These are phyloP conservation scores for Geopyxis carbonaria DNA, from an alignment of 495 filamentous ascomycete genomes.

Conservation along the genomic window DNA sequence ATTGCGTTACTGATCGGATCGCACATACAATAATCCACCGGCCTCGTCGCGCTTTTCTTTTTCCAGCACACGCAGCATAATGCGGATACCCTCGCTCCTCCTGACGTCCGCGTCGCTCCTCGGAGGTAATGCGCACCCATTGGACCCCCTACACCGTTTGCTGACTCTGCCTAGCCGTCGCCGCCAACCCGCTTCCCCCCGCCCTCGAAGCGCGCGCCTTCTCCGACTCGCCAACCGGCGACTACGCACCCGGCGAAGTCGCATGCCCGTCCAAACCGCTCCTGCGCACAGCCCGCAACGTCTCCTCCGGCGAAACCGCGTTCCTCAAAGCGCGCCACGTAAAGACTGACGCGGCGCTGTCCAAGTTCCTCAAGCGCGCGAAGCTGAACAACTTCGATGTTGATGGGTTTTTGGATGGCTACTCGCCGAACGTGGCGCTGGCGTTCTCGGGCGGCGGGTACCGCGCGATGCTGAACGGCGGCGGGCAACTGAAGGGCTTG, in stretches of 20 bases:
- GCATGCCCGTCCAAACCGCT: constrained; percentile 34
- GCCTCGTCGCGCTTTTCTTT: no score
- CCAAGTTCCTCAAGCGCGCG: constrained; percentile 51
- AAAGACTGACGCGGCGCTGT: constrained; percentile 49
- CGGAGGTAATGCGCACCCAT: no score
- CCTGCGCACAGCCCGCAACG: constrained; percentile 26
- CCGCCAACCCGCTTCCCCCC: no score
- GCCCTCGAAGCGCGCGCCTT: no score
- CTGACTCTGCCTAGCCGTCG: no score
- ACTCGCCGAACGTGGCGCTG: constrained; percentile 46
- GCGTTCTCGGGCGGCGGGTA: constrained; percentile 60
- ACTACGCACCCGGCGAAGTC: constrained; percentile 38
- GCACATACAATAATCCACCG: no score
- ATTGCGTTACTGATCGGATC: no score
- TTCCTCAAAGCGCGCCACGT: constrained; percentile 31
- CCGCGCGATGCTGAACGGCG: constrained; percentile 72
- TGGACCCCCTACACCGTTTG: no score
- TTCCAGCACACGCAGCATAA: no score
- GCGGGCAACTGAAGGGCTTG: constrained; percentile 71
- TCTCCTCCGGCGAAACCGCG: constrained; percentile 15
- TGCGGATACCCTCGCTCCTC: no score
- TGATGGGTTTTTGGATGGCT: constrained; percentile 45
- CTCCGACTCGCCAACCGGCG: constrained; percentile 39
- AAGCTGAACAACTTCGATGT: constrained; percentile 66
- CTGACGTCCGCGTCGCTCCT: no score